Conservation (phyloP, 768 basidiomycete species). For the Daedalea quercina region DNA sequence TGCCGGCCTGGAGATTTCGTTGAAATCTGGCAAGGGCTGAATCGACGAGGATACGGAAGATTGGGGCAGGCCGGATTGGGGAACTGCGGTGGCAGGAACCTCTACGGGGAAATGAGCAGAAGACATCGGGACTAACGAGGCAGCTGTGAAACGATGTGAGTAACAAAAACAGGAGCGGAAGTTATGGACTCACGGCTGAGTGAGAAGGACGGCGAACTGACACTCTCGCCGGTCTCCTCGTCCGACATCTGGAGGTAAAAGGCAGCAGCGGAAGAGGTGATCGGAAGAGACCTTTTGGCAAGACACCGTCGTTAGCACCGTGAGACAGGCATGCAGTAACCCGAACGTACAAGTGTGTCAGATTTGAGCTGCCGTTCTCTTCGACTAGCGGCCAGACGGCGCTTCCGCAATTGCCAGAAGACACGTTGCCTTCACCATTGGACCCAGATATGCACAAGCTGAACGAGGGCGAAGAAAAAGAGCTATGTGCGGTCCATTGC, state of each 20-base stretch:
- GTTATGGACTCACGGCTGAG: slow-evolving; percentile 20
- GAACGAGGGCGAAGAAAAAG: slow-evolving; percentile 27
- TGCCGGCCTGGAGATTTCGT: slow-evolving; percentile 15
- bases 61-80: slow-evolving; percentile 2
- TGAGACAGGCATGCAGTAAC: not conserved
- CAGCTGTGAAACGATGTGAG: not conserved
- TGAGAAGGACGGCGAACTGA: slow-evolving; percentile 23
- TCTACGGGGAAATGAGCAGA: not conserved
- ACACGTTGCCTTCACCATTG: not conserved
- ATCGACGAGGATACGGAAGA: not conserved
- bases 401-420: slow-evolving; percentile 14
- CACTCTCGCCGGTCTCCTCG: slow-evolving; percentile 17
- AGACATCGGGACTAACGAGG: not conserved
- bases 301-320: not conserved
- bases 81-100: not conserved
- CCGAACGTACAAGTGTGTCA: slow-evolving; percentile 17
- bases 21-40: slow-evolving; percentile 12
- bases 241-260: slow-evolving; percentile 26
- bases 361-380: slow-evolving; percentile 20
- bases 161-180: not conserved
- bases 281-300: slow-evolving; percentile 16
- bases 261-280: slow-evolving; percentile 14
- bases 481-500: slow-evolving; percentile 21
- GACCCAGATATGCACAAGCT: slow-evolving; percentile 21
- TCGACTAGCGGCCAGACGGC: slow-evolving; percentile 22